phyloP scores from a whole-genome alignment of 495 filamentous ascomycete species.

The Jackrogersella multiformis region DNA sequence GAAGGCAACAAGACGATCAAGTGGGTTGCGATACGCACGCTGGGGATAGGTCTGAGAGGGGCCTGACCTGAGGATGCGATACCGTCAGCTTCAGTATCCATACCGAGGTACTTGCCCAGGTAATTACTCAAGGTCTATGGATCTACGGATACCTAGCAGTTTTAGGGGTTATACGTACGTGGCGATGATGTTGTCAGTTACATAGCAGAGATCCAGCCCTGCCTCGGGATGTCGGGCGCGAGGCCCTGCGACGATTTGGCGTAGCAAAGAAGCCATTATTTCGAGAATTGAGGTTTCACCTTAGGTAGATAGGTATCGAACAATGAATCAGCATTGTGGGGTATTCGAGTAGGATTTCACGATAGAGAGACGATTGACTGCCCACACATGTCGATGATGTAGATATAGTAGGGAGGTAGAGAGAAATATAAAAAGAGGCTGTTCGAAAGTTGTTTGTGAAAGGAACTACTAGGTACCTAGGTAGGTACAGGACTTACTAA shows the following conservation, averaged over 20 bases:
- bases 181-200: constrained; percentile 77
- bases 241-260: constrained; percentile 75
- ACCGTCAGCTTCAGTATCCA: constrained; percentile 21
- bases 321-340: constrained; percentile 11
- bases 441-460: too few species aligned
- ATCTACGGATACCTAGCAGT: not conserved
- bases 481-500: too few species aligned
- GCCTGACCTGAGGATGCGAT: constrained; percentile 66
- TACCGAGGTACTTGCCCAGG: too few species aligned
- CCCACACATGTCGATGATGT: not conserved
- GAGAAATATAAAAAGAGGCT: too few species aligned
- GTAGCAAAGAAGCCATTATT: constrained; percentile 62
- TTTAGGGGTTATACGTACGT: constrained; percentile 56
- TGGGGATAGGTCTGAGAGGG: constrained; percentile 88
- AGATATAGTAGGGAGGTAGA: not conserved
- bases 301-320: constrained; percentile 1
- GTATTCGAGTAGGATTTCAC: not conserved
- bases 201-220: constrained; percentile 93
- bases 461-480: too few species aligned
- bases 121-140: too few species aligned
- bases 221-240: constrained; percentile 84
- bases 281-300: not conserved
- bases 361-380: too few species aligned
- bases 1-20: constrained; percentile 82
- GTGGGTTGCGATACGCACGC: constrained; percentile 90